These are phyloP conservation scores for Hypomontagnella submonticulosa DNA, from an alignment of 495 filamentous ascomycete genomes.

Conservation along the genomic window DNA sequence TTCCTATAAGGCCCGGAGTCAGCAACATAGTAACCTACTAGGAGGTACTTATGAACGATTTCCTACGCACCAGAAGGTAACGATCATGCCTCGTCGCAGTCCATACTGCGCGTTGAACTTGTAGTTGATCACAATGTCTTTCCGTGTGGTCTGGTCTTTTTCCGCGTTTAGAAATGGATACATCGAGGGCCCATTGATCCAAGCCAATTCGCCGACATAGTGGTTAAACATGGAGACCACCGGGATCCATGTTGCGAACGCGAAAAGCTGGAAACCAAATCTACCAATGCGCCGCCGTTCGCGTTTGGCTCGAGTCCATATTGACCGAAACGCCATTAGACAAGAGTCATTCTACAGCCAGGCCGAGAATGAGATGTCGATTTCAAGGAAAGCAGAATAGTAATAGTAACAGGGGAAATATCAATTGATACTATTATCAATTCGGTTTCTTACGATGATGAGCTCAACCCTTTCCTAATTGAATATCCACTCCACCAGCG, in stretches of 20 bases:
- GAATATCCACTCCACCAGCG: no score
- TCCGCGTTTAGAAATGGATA: conserved; percentile 78
- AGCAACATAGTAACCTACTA: conserved; percentile 5
- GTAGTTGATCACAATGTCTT: conserved; percentile 64
- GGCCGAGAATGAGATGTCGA: conserved; percentile 2
- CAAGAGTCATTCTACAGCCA: conserved; percentile 3
- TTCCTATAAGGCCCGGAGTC: conserved; percentile 58
- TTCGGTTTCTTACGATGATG: no score
- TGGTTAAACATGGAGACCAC: conserved; percentile 72
- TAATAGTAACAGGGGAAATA: background rate
- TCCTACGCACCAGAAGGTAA: conserved; percentile 61
- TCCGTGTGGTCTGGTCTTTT: conserved; percentile 64
- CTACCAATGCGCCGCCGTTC: conserved; percentile 47
- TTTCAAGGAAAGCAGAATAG: background rate
- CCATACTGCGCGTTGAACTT: conserved; percentile 59
- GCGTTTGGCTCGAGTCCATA: conserved; percentile 48
- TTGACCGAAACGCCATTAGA: conserved; percentile 48
- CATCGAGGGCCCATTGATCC: conserved; percentile 78
- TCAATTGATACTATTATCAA: no score
- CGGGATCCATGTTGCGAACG: conserved; percentile 69
- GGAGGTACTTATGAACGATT: background rate
- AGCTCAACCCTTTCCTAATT: no score
- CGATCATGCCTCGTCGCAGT: conserved; percentile 64
- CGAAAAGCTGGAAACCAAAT: conserved; percentile 59
- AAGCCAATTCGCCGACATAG: conserved; percentile 69